Evolutionary conservation across 495 filamentous ascomycete species (phyloP), one percentile per base, ranked within the genome.

Genomic region (Penicillium argentinense): DNA sequence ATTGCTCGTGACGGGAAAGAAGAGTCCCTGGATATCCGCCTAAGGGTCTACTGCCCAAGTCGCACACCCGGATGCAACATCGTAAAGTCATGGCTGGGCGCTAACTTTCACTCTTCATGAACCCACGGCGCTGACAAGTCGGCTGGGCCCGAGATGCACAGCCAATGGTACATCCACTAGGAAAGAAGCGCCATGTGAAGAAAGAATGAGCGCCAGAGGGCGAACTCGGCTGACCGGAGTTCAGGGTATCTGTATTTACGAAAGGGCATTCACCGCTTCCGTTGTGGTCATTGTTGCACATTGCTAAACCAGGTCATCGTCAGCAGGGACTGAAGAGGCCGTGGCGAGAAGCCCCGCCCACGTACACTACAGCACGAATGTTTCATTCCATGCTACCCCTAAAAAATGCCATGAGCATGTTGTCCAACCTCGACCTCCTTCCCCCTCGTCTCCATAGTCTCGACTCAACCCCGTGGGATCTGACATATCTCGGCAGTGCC

Each of bases 21-120:
- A 32, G 41, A 3, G 22, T 30, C 38, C 16, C 42, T 33, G 45
- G 45, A 47, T n/a, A n/a, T 38, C 34, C 37, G 29, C 27, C 40
- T 39, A 47, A 42, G 45, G 51, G 42, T 39, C 32, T 33, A n/a
- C n/a, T n/a, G n/a, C 47, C 47, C 36, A 48, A 57, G 56, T 47
- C 60, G 60, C 57, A 71, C 62, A 64, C 61, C 54, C 53, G 60
- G 62, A 64, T 71, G 66, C 64, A 59, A 69, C 68, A 61, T 64
- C 50, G 52, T 53, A 49, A 57, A 54, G 14, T 36, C 33, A 36
- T 36, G 33, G 33, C 33, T 36, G 32, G 40, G 49, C 25, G 49
- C 42, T 53, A 51, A 44, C 25, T 55, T 54, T 54, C 29, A 12
- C 22, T 25, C 26, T 36, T 33, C 14, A 37, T 18, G 45, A 45